phyloP scores from a whole-genome alignment of 2,329 filamentous ascomycete genomes.

The Cladosporium austrohemisphaericum region DNA sequence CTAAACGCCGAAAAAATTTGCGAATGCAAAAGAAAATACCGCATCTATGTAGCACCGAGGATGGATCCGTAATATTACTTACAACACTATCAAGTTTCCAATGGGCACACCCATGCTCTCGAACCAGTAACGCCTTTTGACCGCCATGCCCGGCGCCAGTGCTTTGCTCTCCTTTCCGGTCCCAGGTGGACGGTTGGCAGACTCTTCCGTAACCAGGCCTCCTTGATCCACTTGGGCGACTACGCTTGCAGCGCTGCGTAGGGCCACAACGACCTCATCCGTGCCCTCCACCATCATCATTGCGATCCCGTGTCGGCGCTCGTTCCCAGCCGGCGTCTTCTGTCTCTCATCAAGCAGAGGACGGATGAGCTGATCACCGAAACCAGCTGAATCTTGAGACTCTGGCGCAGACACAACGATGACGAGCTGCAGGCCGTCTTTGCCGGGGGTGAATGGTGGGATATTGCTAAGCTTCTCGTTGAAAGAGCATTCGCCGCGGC shows the following conservation, averaged over 20 bases:
- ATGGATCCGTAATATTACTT: not conserved
- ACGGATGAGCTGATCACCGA: conserved; percentile 43
- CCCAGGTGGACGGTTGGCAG: not conserved
- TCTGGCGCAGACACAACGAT: conserved; percentile 67
- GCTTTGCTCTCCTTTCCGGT: conserved; percentile 46
- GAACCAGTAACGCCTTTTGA: conserved; percentile 75
- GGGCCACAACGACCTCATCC: conserved; percentile 59
- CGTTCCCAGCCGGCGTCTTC: conserved; percentile 64
- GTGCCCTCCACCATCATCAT: conserved; percentile 80
- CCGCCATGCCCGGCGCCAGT: conserved; percentile 62
- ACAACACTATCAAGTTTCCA: conserved; percentile 66
- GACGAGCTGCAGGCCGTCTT: conserved; percentile 69
- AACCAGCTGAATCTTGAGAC: conserved; percentile 31
- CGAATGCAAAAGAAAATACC: too few relatives aligned
- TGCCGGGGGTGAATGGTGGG: conserved; percentile 62
- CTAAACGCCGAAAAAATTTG: too few relatives aligned
- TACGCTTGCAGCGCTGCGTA: conserved; percentile 54
- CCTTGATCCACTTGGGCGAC: conserved; percentile 22
- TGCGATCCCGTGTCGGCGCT: conserved; percentile 67
- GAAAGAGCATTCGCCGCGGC: conserved; percentile 80
- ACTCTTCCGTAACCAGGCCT: conserved; percentile 17
- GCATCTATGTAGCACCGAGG: too few relatives aligned
- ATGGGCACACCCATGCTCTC: conserved; percentile 77
- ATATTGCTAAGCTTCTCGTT: conserved; percentile 78
- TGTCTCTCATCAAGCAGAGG: conserved; percentile 76